Evolutionary conservation across 106 monocot genomes (phyloP).

Genomic region (Posidonia australis): DNA sequence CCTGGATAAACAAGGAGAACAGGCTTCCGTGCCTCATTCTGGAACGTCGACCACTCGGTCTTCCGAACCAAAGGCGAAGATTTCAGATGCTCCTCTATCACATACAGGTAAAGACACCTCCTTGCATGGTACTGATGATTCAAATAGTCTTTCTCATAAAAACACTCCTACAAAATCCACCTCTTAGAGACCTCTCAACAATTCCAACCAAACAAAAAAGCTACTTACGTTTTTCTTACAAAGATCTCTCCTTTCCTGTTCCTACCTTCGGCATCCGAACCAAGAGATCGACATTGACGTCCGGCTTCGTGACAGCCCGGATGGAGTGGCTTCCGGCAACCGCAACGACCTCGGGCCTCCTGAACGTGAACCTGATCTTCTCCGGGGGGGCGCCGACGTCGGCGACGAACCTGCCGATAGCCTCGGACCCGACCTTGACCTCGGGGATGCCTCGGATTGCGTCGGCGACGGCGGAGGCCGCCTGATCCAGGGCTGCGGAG

Average conservation of each 20-base stretch:
- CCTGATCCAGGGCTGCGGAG: conserved; percentile 25
- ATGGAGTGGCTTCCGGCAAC: conserved; percentile 63
- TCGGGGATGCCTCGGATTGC: conserved; percentile 45
- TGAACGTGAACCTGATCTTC: conserved; percentile 54
- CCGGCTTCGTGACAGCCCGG: conserved; percentile 55
- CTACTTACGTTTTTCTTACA: neutral
- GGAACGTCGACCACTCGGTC: conserved; percentile 63
- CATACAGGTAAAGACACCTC: conserved; percentile 79
- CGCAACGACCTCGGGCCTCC: conserved; percentile 38
- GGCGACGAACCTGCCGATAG: conserved; percentile 38
- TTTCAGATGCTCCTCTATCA: conserved; percentile 49
- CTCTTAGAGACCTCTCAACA: neutral
- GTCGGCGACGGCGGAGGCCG: conserved; percentile 37
- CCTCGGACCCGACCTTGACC: conserved; percentile 21
- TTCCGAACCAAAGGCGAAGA: conserved; percentile 29
- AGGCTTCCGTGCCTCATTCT: conserved; percentile 83
- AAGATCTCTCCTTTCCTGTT: neutral
- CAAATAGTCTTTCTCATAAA: conserved; percentile 64
- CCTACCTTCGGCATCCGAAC: conserved; percentile 82
- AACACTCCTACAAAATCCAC: conserved; percentile 17
- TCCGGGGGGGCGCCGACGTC: conserved; percentile 37
- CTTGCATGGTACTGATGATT: conserved; percentile 94
- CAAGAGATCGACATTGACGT: conserved; percentile 60
- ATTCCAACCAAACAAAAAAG: neutral
- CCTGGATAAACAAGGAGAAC: conserved; percentile 60